Evolutionary conservation across 805 yeast species (phyloP).

Genomic region (Clavispora phyllophila): DNA sequence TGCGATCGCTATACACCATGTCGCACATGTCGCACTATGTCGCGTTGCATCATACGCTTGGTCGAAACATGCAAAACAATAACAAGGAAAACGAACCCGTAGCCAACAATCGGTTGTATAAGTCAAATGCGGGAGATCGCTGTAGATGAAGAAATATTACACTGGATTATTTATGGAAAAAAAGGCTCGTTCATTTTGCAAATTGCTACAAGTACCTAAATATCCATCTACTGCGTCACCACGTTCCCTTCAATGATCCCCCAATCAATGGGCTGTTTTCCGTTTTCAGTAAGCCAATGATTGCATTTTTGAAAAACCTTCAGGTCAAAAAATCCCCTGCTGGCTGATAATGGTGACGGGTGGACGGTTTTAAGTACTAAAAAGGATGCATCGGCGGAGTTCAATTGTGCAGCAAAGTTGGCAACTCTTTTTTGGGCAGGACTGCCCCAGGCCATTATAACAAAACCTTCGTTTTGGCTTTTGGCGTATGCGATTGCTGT

Average conservation of each 20-base stretch:
- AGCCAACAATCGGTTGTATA: too few relatives aligned
- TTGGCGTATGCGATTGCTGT: conserved; percentile 45
- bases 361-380: conserved; percentile 72
- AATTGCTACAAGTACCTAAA: too few relatives aligned
- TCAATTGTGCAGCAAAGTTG: conserved; percentile 21
- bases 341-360: conserved; percentile 92
- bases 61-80: too few relatives aligned
- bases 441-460: conserved; percentile 76
- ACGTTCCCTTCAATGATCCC: conserved; percentile 28
- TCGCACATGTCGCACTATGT: conserved; percentile 1
- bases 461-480: conserved; percentile 45
- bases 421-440: conserved; percentile 65
- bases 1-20: background rate
- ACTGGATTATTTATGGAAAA: too few relatives aligned
- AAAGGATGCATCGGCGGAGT: conserved; percentile 29
- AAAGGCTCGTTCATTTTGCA: too few relatives aligned
- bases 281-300: conserved; percentile 58
- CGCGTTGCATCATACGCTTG: background rate
- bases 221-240: conserved; percentile 6
- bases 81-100: too few relatives aligned
- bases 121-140: too few relatives aligned
- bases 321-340: conserved; percentile 74
- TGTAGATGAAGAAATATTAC: too few relatives aligned
- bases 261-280: conserved; percentile 60
- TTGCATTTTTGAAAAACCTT: conserved; percentile 72